Base-by-base conservation (phyloP, 176 grass and related monocot species). In the Carex parvula region DNA sequence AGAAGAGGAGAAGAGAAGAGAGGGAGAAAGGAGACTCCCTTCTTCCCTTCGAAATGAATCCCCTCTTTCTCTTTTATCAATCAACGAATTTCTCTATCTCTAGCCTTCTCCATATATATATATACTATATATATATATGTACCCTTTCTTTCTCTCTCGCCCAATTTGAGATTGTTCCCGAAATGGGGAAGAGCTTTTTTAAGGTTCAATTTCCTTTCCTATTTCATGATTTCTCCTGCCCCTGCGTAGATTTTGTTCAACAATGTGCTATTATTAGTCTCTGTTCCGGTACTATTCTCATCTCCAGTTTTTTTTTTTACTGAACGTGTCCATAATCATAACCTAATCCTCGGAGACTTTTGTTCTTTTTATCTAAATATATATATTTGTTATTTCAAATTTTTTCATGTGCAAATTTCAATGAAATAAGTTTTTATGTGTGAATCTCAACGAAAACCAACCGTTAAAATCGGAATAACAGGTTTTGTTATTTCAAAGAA, bases 131-230 rank as follows among this genome's bases (percentile, higher is more conserved):
- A 59, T 39, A 33, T 33, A 33, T 3, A 35, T 4, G n/a, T n/a
- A 5, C 37, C 5, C 12, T 10, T 24, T 55, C 54, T 69, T 8
- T 18, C 64, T 16, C 46, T 55, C 44, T 55, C 21, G 21, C 8
- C 39, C 11, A 64, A 81, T 81, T 63, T 81, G 18, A 81, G 79
- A 58, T 81, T 17, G 56, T 81, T 81, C 32, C 59, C 37, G 30
- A 81, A 81, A 81, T 46, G 16, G 32, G 2, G 33, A 6, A 60
- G 9, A 22, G 0, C 35, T 42, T 62, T 42, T 41, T 59, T 42
- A 6, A 18, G 21, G 18, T 46, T 4, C 20, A 15, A 78, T 78
- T 57, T 78, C 52, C 24, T 30, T 57, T 57, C 22, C 6, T 16
- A 14, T 55, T 55, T 21, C 39, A 69, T 44, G 13, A 64, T 64